Percentiles rank a stretch among this genome's conserved stretches.
Conservation (phyloP, 2,329 filamentous ascomycete genomes). For the Lecanoromycetidae sp. region DNA sequence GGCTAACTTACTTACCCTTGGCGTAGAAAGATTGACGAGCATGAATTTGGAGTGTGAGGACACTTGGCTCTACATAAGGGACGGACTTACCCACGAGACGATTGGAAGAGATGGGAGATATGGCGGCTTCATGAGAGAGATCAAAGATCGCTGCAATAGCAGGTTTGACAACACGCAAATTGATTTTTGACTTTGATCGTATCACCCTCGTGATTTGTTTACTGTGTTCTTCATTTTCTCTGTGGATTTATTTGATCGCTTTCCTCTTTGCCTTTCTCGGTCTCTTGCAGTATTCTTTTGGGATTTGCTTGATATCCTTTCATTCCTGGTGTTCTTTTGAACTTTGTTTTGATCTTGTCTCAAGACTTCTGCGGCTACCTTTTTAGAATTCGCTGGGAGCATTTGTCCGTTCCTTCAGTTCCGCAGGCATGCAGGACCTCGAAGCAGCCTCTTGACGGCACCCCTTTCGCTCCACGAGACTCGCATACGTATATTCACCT, state of each 20-base stretch:
- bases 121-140: background rate
- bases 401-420: too few species aligned
- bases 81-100: background rate
- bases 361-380: too few species aligned
- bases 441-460: too few species aligned
- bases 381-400: too few species aligned
- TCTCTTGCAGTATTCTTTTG: too few species aligned
- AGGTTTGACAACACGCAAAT: slow-evolving; percentile 13
- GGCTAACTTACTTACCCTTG: background rate
- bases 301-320: too few species aligned
- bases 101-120: background rate
- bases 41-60: background rate
- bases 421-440: too few species aligned
- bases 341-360: too few species aligned
- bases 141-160: background rate
- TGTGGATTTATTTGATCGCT: background rate
- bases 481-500: too few species aligned
- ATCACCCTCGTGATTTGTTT: background rate
- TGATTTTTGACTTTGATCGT: background rate
- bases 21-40: too few species aligned
- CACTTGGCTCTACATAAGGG: background rate
- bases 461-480: too few species aligned
- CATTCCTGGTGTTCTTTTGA: too few species aligned
- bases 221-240: background rate
- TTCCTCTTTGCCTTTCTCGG: background rate